Base-by-base conservation (phyloP, 2,329 filamentous ascomycete species). In the Penicillium fuscoglaucum region DNA sequence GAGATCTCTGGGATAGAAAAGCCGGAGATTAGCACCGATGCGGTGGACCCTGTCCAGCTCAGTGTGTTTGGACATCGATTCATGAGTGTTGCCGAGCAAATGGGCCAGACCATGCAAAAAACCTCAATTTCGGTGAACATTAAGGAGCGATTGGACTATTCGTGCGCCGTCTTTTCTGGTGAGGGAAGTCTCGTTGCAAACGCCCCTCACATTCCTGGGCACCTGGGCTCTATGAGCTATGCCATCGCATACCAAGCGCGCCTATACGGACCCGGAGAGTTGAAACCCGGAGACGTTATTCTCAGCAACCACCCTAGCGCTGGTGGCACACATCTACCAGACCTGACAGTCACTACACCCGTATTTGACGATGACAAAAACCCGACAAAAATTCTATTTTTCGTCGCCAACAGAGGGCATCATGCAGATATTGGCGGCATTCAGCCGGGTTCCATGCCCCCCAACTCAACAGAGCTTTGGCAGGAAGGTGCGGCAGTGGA, bases 41-140 rank as follows among this genome's bases (percentile, higher is more conserved):
- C 86, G 55, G 84, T 90, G 0, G 88, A 92, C 68, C 90, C 90
- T 0, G 89, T 92, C 63, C 83, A 90, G 77, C 82, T 93, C 2
- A 88, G 85, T 67, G 89, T 93, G 58, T 92, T 93, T 63, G 88
- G 87, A 1, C 89, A 93, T 71, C 83, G 90, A 8, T 93, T 93
- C 74, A 92, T 92, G 89, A 87, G 87, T 12, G 91, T 93, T 65
- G 90, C 90, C 2, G 90, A 93, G 74, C 89, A 93, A 69, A 93
- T 93, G 90, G 89, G 90, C 1, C 79, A 88, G 47, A 87, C 89
- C 10, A 75, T 92, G n/a, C 89, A 92, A 67, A 92, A 91, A 78
- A 92, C 90, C 0, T 59, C 57, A 68, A 88, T 91, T 52, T 90
- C 85, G 66, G 91, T 87, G 0, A 93, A 91, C 66, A 89, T 92